Percentiles rank a stretch among this genome's conserved stretches.
Evolutionary conservation across 2,329 filamentous ascomycete species (phyloP).

Genomic region (Elsinoe fawcettii): DNA sequence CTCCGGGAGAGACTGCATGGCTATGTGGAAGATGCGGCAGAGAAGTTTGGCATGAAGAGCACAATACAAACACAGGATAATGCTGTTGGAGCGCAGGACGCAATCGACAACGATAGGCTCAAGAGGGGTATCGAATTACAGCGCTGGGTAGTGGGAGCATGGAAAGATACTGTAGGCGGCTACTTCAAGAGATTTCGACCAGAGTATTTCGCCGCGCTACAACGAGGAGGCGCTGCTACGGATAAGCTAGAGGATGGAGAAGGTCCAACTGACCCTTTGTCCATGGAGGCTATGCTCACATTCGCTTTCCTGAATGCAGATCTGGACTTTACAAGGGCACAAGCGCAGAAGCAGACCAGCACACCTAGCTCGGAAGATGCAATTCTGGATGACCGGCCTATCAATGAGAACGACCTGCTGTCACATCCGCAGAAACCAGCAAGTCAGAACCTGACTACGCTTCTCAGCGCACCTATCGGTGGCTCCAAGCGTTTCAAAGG

Average conservation of each 20-base stretch:
- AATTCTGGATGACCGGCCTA: slow-evolving; percentile 62
- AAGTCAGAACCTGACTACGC: slow-evolving; percentile 29
- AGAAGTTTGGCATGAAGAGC: slow-evolving; percentile 68
- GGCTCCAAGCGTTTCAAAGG: slow-evolving; percentile 75
- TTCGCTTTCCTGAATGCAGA: slow-evolving; percentile 94
- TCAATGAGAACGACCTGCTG: slow-evolving; percentile 80
- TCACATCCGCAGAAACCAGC: slow-evolving; percentile 50
- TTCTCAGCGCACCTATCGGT: slow-evolving; percentile 57
- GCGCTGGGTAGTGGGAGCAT: slow-evolving; percentile 62
- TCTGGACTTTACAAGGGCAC: slow-evolving; percentile 85
- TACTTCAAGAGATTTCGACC: slow-evolving; percentile 91
- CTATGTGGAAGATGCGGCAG: slow-evolving; percentile 77
- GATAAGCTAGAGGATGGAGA: slow-evolving; percentile 29
- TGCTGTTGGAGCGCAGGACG: slow-evolving; percentile 3
- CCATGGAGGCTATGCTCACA: slow-evolving; percentile 69
- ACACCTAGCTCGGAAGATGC: slow-evolving; percentile 45
- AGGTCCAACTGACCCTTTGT: slow-evolving; percentile 29
- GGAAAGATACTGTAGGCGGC: slow-evolving; percentile 79
- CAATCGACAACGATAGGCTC: slow-evolving; percentile 15
- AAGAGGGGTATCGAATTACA: slow-evolving; percentile 56
- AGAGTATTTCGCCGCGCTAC: slow-evolving; percentile 51
- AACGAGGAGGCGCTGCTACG: slow-evolving; percentile 30
- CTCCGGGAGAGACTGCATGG: slow-evolving; percentile 74
- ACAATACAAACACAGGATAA: slow-evolving; percentile 50
- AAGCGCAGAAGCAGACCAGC: slow-evolving; percentile 61